Evolutionary conservation across 495 filamentous ascomycete genomes (phyloP).

Genomic region (Xylona heveae): DNA sequence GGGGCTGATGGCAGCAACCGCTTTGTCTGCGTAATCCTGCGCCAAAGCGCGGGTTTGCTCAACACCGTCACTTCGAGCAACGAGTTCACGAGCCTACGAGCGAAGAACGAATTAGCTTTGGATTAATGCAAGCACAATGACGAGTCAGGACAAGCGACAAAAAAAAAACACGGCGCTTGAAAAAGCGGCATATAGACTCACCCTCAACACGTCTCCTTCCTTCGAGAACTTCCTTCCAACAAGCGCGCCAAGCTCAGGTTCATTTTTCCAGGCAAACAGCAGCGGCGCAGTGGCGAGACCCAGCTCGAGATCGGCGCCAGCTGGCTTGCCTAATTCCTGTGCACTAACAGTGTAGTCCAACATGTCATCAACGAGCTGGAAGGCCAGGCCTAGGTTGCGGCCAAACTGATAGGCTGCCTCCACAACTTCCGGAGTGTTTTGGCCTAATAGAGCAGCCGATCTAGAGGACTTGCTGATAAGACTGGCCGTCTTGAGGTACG

Average conservation of each 20-base stretch:
- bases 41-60: slow-evolving; percentile 78
- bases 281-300: slow-evolving; percentile 90
- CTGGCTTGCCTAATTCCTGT: slow-evolving; percentile 77
- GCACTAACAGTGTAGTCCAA: slow-evolving; percentile 81
- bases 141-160: background rate
- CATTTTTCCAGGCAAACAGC: slow-evolving; percentile 88
- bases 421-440: slow-evolving; percentile 53
- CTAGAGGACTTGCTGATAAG: slow-evolving; percentile 91
- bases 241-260: slow-evolving; percentile 61
- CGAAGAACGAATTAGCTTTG: slow-evolving; percentile 4
- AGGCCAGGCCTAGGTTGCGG: slow-evolving; percentile 78
- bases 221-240: slow-evolving; percentile 77
- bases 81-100: slow-evolving; percentile 70
- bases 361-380: slow-evolving; percentile 98
- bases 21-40: slow-evolving; percentile 73
- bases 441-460: slow-evolving; percentile 68
- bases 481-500: slow-evolving; percentile 88
- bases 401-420: slow-evolving; percentile 85
- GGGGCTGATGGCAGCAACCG: slow-evolving; percentile 53
- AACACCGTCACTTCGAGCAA: slow-evolving; percentile 63
- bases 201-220: slow-evolving; percentile 67
- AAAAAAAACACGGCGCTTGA: background rate
- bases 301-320: slow-evolving; percentile 82
- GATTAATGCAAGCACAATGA: too few species aligned
- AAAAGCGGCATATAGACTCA: slow-evolving; percentile 19